Conservation (phyloP, 2,329 filamentous ascomycete genomes). For the Cladosporium sp. region DNA sequence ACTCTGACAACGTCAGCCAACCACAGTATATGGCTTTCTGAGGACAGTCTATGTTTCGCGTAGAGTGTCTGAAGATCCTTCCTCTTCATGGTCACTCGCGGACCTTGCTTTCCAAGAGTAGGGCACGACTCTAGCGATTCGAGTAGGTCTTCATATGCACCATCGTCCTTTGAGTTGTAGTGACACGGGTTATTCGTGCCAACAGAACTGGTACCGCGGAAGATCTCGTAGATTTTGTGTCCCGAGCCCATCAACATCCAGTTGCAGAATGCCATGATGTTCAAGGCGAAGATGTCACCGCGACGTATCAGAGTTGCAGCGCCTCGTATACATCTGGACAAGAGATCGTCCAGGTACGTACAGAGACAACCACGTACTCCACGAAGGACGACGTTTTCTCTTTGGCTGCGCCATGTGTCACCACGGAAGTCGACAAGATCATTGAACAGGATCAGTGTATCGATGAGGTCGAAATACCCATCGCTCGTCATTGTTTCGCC, state of each 20-base stretch:
- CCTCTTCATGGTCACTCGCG: not conserved
- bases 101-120: not conserved
- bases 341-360: not conserved
- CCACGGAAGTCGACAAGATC: conserved; percentile 19
- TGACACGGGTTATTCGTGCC: not conserved
- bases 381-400: conserved; percentile 15
- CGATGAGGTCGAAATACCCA: not conserved
- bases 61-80: conserved; percentile 8
- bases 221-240: conserved; percentile 3
- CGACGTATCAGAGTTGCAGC: not conserved
- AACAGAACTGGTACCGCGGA: not conserved
- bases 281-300: not conserved
- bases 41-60: not conserved
- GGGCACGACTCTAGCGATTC: not conserved
- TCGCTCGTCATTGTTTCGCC: conserved; percentile 5
- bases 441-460: conserved; percentile 9
- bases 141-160: not conserved
- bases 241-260: conserved; percentile 17
- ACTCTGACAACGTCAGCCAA: not conserved
- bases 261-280: conserved; percentile 6
- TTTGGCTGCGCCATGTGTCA: conserved; percentile 17
- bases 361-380: conserved; percentile 5
- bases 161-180: not conserved
- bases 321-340: not conserved
- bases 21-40: conserved; percentile 3